A percentile compares a stretch with the other conserved stretches of the same genome.
Conservation (phyloP, 805 yeast species). For the Suhomyces tanzawaensis region DNA sequence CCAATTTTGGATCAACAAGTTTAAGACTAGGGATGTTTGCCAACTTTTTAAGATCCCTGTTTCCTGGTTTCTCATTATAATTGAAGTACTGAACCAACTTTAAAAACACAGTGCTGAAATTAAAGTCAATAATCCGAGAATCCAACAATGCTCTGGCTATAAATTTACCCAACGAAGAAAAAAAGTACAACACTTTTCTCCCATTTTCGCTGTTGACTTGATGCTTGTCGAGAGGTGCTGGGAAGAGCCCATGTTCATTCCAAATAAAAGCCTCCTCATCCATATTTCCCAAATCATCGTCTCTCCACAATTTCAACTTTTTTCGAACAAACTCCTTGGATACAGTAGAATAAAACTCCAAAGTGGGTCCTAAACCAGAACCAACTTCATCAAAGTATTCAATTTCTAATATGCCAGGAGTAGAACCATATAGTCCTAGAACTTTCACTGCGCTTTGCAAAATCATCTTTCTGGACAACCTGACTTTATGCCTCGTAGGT, state of each 20-base stretch:
- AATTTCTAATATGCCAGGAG: constrained; percentile 81
- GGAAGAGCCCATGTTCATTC: constrained; percentile 63
- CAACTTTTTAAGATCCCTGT: constrained; percentile 18
- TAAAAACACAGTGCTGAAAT: constrained; percentile 71
- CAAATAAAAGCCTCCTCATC: constrained; percentile 37
- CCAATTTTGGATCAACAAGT: constrained; percentile 56
- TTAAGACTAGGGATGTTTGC: constrained; percentile 39
- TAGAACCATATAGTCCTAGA: constrained; percentile 67
- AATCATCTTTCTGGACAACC: constrained; percentile 68
- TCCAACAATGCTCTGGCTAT: constrained; percentile 85
- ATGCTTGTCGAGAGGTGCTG: constrained; percentile 51
- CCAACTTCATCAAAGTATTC: constrained; percentile 91
- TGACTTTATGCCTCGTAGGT: constrained; percentile 72
- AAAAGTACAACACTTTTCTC: constrained; percentile 47
- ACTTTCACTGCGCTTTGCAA: constrained; percentile 79
- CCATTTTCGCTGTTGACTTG: constrained; percentile 31
- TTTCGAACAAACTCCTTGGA: constrained; percentile 69
- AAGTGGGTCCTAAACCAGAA: constrained; percentile 94
- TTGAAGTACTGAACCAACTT: constrained; percentile 46
- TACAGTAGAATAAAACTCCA: constrained; percentile 83
- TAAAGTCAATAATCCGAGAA: constrained; percentile 81
- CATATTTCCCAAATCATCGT: constrained; percentile 18
- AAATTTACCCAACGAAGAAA: constrained; percentile 73
- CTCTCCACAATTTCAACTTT: constrained; percentile 68
- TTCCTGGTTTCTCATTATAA: constrained; percentile 9